Evolutionary conservation across 139 green algal species (phyloP).

Genomic region (Micractinium conductrix): DNA sequence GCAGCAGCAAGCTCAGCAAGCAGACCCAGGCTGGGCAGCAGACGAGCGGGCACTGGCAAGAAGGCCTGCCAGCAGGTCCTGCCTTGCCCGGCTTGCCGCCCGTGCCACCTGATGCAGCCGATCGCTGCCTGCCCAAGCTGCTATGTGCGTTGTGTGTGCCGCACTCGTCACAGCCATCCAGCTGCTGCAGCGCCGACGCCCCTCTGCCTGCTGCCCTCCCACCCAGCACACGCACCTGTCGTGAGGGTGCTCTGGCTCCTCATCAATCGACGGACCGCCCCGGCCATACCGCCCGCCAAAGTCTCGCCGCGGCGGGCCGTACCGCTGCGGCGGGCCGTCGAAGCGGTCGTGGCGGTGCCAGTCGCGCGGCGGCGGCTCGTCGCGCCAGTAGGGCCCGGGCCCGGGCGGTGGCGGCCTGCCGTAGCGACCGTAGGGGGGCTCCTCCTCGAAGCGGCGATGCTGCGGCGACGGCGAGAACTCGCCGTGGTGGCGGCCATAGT

Average conservation of each 20-base stretch:
- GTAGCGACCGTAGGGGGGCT: neutral
- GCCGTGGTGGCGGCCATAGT: neutral
- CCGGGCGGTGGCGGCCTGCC: neutral
- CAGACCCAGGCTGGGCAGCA: no score
- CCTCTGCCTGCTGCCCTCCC: neutral
- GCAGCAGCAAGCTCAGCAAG: neutral
- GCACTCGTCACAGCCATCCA: neutral
- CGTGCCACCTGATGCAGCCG: no score
- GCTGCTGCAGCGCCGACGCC: no score
- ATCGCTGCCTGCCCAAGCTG: no score
- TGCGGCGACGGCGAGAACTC: neutral
- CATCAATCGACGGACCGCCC: neutral
- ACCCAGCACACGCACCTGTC: neutral
- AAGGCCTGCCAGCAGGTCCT: no score
- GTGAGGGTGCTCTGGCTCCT: neutral
- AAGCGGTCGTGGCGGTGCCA: slow-evolving; percentile 17
- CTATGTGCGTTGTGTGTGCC: no score
- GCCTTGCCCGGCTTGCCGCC: no score
- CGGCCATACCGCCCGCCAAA: neutral
- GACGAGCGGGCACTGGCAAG: no score
- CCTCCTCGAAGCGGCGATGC: neutral
- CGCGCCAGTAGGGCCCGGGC: neutral
- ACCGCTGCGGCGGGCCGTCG: neutral
- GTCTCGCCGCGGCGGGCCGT: slow-evolving; percentile 4
- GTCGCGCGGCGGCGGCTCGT: neutral